Conservation (phyloP, 176 grass and related monocot species). For the Musa schizocarpa region DNA sequence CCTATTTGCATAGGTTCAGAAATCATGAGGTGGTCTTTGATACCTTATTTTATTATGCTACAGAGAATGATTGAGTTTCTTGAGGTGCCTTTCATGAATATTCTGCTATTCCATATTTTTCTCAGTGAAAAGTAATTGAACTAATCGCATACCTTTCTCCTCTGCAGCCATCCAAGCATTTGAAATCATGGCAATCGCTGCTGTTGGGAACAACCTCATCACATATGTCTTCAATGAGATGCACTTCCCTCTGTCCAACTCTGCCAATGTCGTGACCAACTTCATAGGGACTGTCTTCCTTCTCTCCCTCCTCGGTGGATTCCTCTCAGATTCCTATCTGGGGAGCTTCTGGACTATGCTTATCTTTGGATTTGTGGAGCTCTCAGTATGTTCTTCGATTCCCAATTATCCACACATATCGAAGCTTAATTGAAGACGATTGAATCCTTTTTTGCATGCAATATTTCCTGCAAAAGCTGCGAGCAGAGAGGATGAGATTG, state of each 20-base stretch:
- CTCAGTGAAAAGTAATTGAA: not conserved
- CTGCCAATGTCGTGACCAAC: slow-evolving; percentile 18
- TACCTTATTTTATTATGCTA: too few relatives aligned
- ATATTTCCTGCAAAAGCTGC: too few relatives aligned
- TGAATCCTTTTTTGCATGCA: too few relatives aligned
- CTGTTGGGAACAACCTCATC: slow-evolving; percentile 23
- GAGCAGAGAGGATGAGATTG: not conserved
- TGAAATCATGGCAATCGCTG: slow-evolving; percentile 21
- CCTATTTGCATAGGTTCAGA: not conserved
- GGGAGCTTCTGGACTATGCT: slow-evolving; percentile 25
- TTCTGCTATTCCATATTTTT: not conserved
- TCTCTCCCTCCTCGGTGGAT: slow-evolving; percentile 9
- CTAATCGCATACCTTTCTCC: not conserved
- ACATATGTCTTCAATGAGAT: slow-evolving; percentile 21
- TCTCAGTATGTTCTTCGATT: slow-evolving; percentile 3
- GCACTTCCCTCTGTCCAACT: slow-evolving; percentile 16
- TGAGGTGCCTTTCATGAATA: not conserved
- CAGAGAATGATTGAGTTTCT: not conserved
- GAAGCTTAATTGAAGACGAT: too few relatives aligned
- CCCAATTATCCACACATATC: too few relatives aligned
- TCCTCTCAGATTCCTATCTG: slow-evolving; percentile 23
- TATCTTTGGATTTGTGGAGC: slow-evolving; percentile 22
- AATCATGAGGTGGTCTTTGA: too few relatives aligned
- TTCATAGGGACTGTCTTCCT: slow-evolving; percentile 18
- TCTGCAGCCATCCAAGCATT: slow-evolving; percentile 16